Conservation (phyloP, 2,329 filamentous ascomycete genomes). For the Colletotrichum theobromicola region DNA sequence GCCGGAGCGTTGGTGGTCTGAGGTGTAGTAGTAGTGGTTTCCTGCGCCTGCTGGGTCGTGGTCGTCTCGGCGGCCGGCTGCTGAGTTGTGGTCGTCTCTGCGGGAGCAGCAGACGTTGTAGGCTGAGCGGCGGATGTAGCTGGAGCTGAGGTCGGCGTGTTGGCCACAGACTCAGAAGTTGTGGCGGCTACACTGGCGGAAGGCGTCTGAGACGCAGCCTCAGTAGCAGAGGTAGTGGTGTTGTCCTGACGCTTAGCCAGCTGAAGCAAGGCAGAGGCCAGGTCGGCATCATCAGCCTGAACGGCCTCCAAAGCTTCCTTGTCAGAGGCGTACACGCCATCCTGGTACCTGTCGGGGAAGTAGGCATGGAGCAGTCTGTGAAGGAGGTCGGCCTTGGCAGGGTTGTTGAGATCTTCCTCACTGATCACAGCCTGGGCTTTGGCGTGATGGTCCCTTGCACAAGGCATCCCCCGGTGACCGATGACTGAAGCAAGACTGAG, state of each 20-base stretch:
- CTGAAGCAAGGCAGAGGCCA: conserved; percentile 67
- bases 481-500: conserved; percentile 26
- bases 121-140: conserved; percentile 24
- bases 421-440: not conserved
- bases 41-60: not conserved
- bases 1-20: conserved; percentile 13
- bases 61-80: not conserved
- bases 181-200: conserved; percentile 21
- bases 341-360: conserved; percentile 67
- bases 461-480: conserved; percentile 3
- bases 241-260: conserved; percentile 65
- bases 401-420: not conserved
- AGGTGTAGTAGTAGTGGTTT: conserved; percentile 5
- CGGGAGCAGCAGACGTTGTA: not conserved
- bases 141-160: conserved; percentile 25
- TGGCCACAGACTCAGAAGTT: not conserved
- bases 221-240: conserved; percentile 29
- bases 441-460: conserved; percentile 4
- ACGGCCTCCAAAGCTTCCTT: conserved; percentile 67
- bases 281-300: conserved; percentile 62
- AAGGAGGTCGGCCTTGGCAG: conserved; percentile 62
- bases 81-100: conserved; percentile 12
- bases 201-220: not conserved
- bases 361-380: conserved; percentile 71
- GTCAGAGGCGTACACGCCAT: conserved; percentile 72